Base-by-base conservation (phyloP, 305 asterid genomes). In the Fraxinus xanthoxyloides region DNA sequence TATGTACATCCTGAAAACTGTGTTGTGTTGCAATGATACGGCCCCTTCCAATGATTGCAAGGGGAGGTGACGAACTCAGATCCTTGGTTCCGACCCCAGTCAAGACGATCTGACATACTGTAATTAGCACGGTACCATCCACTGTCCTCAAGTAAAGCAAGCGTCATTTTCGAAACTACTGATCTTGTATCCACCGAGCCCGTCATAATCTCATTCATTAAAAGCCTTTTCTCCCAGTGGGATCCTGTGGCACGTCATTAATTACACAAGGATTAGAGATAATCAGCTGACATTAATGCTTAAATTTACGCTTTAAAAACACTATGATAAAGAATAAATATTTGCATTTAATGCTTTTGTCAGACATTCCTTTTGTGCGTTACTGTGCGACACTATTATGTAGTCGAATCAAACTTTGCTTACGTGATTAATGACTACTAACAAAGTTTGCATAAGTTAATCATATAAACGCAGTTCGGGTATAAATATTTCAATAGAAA, bases 111-210 rank as follows among this genome's bases (percentile, higher is more conserved):
- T n/a, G 98, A 98, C 92, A 93, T 89, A 80, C 97, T 92, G 90
- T 97, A 97, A 86, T 97, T 93, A 85, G 99, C 98, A 72, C 83
- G 87, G 90, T 97, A 97, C 99, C 99, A 97, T 80, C 99, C 99
- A 86, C 98, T 95, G 82, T 97, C 99, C 87, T 97, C 99, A 31
- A 97, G 98, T 81, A 97, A 87, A 84, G 99, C 98, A 73, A 97
- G 97, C 5, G 98, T 97, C 98, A 97, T 95, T 87, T 92, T 95
- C 13, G 99, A 97, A 83, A 97, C 98, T 40, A 97, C 98, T 61
- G 98, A 97, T 90, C 98, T 91, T 21, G 98, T 93, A 85, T 97
- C 99, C 54, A 97, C 99, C 10, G 99, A 97, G 82, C 99, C 99
- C 1, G 99, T 97, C 99, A 97, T 95, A 26, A 97, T 97, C 93